phyloP scores from a whole-genome alignment of 352 stramenopile species.

The Saprolegnia parasitica region DNA sequence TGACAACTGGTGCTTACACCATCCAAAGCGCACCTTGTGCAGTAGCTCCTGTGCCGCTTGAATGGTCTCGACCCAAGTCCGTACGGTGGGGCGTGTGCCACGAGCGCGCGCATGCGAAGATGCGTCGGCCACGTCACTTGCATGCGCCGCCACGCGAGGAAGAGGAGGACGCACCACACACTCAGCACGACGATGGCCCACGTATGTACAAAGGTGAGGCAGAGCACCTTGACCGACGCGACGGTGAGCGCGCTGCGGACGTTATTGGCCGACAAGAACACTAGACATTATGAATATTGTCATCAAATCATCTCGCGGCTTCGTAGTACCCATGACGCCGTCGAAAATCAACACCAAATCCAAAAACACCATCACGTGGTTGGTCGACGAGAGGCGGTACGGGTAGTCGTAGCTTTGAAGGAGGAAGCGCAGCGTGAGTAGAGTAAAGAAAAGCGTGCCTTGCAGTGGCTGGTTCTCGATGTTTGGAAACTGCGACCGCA shows the following conservation, averaged over 20 bases:
- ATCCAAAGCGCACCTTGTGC: slow-evolving; percentile 27
- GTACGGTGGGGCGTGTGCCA: slow-evolving; percentile 29
- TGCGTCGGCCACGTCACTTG: slow-evolving; percentile 21
- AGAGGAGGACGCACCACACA: slow-evolving; percentile 29
- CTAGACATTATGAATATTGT: slow-evolving; percentile 30
- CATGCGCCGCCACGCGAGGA: slow-evolving; percentile 30
- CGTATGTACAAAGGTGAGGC: slow-evolving; percentile 46
- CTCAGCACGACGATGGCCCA: not conserved
- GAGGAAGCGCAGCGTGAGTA: slow-evolving; percentile 32
- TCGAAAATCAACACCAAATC: slow-evolving; percentile 4
- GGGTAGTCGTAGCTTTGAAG: slow-evolving; percentile 27
- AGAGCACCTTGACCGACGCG: slow-evolving; percentile 45
- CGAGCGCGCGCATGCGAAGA: slow-evolving; percentile 30
- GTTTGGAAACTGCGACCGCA: slow-evolving; percentile 42
- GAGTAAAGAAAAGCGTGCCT: slow-evolving; percentile 42
- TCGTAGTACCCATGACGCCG: slow-evolving; percentile 17
- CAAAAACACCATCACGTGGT: slow-evolving; percentile 35
- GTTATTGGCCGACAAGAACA: slow-evolving; percentile 48
- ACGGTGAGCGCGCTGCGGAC: slow-evolving; percentile 62
- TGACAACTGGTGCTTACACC: not conserved
- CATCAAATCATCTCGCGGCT: not conserved
- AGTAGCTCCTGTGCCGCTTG: slow-evolving; percentile 31
- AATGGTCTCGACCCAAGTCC: slow-evolving; percentile 37
- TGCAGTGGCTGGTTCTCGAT: slow-evolving; percentile 47
- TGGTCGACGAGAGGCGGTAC: slow-evolving; percentile 43